These are phyloP conservation scores for Suillus ampliporus DNA, from an alignment of 768 basidiomycete species.

Conservation along the genomic window DNA sequence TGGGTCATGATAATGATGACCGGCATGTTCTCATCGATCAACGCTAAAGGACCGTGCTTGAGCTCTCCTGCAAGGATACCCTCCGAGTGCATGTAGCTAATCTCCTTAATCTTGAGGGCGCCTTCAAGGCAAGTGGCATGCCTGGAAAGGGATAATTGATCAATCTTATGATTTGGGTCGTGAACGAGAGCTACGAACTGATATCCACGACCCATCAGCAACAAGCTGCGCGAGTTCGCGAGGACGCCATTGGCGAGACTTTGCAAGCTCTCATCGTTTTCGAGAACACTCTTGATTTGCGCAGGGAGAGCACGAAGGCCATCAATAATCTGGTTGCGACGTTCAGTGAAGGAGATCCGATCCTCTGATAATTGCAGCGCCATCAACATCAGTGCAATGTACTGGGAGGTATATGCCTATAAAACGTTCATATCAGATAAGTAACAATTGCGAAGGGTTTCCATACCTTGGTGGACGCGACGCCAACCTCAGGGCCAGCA, in stretches of 20 bases:
- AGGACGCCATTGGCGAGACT: conserved; percentile 81
- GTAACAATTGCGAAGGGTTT: background rate
- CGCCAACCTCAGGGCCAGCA: conserved; percentile 98
- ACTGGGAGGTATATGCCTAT: conserved; percentile 97
- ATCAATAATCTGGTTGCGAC: conserved; percentile 92
- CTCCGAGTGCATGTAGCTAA: conserved; percentile 71
- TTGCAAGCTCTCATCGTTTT: conserved; percentile 76
- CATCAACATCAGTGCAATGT: conserved; percentile 97
- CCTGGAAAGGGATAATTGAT: conserved; percentile 38
- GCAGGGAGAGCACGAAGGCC: conserved; percentile 89
- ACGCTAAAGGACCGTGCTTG: conserved; percentile 97
- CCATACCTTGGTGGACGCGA: conserved; percentile 92
- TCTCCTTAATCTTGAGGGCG: conserved; percentile 99
- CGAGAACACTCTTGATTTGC: conserved; percentile 88
- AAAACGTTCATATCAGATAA: conserved; percentile 8
- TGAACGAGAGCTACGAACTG: conserved; percentile 60
- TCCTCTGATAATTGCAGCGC: conserved; percentile 99
- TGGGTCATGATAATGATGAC: conserved; percentile 99
- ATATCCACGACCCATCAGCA: conserved; percentile 98
- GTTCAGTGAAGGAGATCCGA: conserved; percentile 88
- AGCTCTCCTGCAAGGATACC: conserved; percentile 98
- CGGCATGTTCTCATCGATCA: conserved; percentile 98
- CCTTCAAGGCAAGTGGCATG: conserved; percentile 98
- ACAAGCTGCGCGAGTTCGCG: conserved; percentile 80
- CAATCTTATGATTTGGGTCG: background rate